Evolutionary conservation across 164 flowering plant genomes (phyloP).

Genomic region (Warburgia ugandensis): DNA sequence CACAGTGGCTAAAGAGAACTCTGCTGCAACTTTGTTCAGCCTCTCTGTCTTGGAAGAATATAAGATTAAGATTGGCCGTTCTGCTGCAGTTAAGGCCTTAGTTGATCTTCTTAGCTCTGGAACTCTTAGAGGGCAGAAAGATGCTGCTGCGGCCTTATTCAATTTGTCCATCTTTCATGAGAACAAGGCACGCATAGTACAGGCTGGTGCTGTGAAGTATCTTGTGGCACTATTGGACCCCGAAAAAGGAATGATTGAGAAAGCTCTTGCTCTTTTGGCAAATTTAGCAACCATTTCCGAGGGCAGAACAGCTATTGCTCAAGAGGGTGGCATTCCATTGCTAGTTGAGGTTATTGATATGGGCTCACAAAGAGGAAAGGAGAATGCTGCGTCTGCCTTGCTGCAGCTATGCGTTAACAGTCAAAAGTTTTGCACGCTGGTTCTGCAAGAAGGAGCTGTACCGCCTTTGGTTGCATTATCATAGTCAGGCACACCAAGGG

Average conservation of each 20-base stretch:
- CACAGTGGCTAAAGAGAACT: slow-evolving; percentile 65
- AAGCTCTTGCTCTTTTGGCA: slow-evolving; percentile 77
- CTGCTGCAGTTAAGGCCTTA: slow-evolving; percentile 69
- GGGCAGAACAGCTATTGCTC: slow-evolving; percentile 57
- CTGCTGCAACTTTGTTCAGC: slow-evolving; percentile 85
- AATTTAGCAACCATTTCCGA: slow-evolving; percentile 65
- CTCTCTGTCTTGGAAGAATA: slow-evolving; percentile 67
- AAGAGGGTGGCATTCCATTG: slow-evolving; percentile 65
- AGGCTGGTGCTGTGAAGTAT: slow-evolving; percentile 77
- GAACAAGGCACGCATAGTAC: slow-evolving; percentile 81
- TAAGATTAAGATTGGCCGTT: slow-evolving; percentile 73
- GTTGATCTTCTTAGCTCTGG: slow-evolving; percentile 72
- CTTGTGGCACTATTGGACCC: slow-evolving; percentile 65
- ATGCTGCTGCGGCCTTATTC: slow-evolving; percentile 91
- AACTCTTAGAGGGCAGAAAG: slow-evolving; percentile 82
- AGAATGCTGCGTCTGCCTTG: slow-evolving; percentile 73
- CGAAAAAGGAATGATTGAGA: slow-evolving; percentile 62
- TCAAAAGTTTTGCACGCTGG: slow-evolving; percentile 56
- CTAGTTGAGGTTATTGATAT: slow-evolving; percentile 73
- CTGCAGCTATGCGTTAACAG: slow-evolving; percentile 70
- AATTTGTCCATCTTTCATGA: slow-evolving; percentile 79
- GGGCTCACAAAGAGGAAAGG: slow-evolving; percentile 83
- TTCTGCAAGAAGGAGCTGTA: slow-evolving; percentile 91
- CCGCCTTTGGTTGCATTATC: slow-evolving; percentile 91
- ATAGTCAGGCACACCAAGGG: slow-evolving; percentile 81